Percentiles rank a stretch among this genome's conserved stretches.
Evolutionary conservation across 2,329 filamentous ascomycete genomes (phyloP).

Genomic region (Calycina herbarum): DNA sequence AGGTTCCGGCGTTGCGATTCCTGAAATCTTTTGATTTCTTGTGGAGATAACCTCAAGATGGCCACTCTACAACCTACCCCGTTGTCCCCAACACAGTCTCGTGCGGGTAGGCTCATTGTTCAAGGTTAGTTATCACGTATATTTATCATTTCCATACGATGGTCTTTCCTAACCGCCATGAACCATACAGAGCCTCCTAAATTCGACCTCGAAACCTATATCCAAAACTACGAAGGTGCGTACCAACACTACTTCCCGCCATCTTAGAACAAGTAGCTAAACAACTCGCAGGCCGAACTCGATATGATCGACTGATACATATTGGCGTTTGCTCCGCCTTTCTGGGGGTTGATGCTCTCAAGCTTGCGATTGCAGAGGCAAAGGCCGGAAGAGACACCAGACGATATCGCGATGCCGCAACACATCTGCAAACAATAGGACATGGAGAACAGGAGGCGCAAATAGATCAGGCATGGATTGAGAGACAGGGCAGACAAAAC

Average conservation of each 20-base stretch:
- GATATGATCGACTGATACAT: slow-evolving; percentile 75
- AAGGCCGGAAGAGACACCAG: slow-evolving; percentile 73
- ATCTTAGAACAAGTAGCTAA: background rate
- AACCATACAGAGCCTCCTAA: slow-evolving; percentile 58
- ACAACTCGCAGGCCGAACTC: slow-evolving; percentile 65
- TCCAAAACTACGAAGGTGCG: slow-evolving; percentile 82
- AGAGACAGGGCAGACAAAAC: slow-evolving; percentile 64
- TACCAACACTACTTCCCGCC: background rate
- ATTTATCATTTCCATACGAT: background rate
- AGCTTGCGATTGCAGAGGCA: slow-evolving; percentile 72
- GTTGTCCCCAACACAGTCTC: slow-evolving; percentile 24
- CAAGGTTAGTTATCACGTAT: slow-evolving; percentile 23
- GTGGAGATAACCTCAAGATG: slow-evolving; percentile 20
- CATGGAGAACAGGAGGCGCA: slow-evolving; percentile 68
- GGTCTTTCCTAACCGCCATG: background rate
- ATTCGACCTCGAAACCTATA: slow-evolving; percentile 88
- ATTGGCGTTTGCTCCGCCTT: slow-evolving; percentile 78
- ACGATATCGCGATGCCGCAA: slow-evolving; percentile 68
- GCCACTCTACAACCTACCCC: slow-evolving; percentile 19
- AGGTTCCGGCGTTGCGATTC: background rate
- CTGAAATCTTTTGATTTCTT: background rate
- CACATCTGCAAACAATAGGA: slow-evolving; percentile 61
- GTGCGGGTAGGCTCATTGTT: slow-evolving; percentile 24
- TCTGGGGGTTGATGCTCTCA: slow-evolving; percentile 78
- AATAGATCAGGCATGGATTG: slow-evolving; percentile 74